These are phyloP conservation scores for Pythium folliculosum DNA, from an alignment of 352 stramenopile species.

Conservation along the genomic window DNA sequence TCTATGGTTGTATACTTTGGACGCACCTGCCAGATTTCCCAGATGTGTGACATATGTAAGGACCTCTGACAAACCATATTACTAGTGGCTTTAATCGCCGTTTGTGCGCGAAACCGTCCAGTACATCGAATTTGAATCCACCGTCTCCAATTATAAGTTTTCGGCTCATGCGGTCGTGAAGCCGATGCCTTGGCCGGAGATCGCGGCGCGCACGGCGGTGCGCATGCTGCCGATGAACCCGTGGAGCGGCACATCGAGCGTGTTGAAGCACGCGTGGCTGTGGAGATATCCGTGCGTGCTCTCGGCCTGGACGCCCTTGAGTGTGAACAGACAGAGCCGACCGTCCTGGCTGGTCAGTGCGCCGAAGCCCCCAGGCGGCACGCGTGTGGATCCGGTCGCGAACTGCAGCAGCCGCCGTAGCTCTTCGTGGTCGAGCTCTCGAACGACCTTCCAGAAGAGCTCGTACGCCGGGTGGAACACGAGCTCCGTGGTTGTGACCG, in stretches of 20 bases:
- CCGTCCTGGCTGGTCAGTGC: slow-evolving; percentile 32
- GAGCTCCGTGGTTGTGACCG: slow-evolving; percentile 14
- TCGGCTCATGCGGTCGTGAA: slow-evolving; percentile 11
- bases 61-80: too few species aligned
- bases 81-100: too few species aligned
- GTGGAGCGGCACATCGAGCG: slow-evolving; percentile 87
- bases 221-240: not conserved
- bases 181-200: slow-evolving; percentile 2
- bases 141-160: too few species aligned
- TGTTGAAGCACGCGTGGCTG: slow-evolving; percentile 46
- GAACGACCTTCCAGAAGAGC: slow-evolving; percentile 44
- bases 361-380: slow-evolving; percentile 31
- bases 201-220: not conserved
- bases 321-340: slow-evolving; percentile 28
- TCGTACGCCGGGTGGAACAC: not conserved
- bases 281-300: slow-evolving; percentile 8
- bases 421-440: slow-evolving; percentile 33
- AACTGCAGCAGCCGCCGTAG: slow-evolving; percentile 36
- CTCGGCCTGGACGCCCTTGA: not conserved
- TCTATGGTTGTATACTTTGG: too few species aligned
- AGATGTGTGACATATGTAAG: too few species aligned
- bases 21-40: too few species aligned
- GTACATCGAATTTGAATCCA: not conserved
- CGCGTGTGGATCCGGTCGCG: slow-evolving; percentile 37
- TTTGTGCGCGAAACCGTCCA: not conserved